Base-by-base conservation (phyloP, 2,329 filamentous ascomycete species). In the Blastomyces gilchristii region DNA sequence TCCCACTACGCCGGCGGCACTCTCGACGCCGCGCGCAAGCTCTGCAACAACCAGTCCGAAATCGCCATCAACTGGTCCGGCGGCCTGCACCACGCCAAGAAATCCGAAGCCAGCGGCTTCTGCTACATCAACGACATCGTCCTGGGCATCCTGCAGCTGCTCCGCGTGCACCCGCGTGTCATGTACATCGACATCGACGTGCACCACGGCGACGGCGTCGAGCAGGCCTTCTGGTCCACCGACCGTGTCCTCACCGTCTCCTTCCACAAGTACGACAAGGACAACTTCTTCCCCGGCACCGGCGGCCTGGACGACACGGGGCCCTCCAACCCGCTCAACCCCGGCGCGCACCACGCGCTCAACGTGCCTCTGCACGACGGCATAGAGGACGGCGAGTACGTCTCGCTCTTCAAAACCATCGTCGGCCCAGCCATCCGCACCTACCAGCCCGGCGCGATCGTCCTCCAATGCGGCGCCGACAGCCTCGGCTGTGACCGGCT, bases 91-190 rank as follows among this genome's bases (percentile, higher is more conserved):
- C 94, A 99, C 72, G 94, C 94, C 56, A 97, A 97, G 76, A 94
- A 93, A 73, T 85, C 88, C 61, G 91, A 96, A 76, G 93, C 94
- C 0, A 93, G 89, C 16, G 94, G 94, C 0, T 99, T 99, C 76
- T 99, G 94, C 79, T 99, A 99, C 78, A 91, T 97, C 78, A 99
- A 99, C 75, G 94, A 99, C 76, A 97, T 97, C 70, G 94, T 97
- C 63, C 83, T 99, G 57, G 91, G 89, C 45, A 94, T 97, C 69
- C 83, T 97, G 47, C 89, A 97, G 73, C 83, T 99, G 11, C 81
- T 97, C 18, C 87, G 89, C 39, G 84, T 87, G 71, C 85, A 92
- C 69, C 86, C 91, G 18, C 88, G 92, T 58, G 92, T 97, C 8
- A 82, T 97, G 63, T 97, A 97, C 76, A 92, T 97, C 75, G 91